phyloP scores from a whole-genome alignment of 2,329 filamentous ascomycete genomes.

The Didymella segeticola region DNA sequence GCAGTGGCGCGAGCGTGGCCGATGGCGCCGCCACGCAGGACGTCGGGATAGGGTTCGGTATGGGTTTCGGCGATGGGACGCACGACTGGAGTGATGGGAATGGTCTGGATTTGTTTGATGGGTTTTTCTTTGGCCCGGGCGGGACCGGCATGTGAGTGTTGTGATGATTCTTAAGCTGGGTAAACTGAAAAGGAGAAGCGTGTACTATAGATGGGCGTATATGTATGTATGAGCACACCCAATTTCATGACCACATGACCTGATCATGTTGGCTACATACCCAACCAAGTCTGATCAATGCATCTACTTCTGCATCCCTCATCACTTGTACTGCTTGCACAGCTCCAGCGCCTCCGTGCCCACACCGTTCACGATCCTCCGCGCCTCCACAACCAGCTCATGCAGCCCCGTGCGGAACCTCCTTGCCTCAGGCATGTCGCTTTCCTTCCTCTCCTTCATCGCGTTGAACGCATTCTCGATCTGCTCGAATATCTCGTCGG shows the following conservation, averaged over 20 bases:
- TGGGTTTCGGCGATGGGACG: conserved; percentile 54
- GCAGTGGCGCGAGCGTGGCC: conserved; percentile 15
- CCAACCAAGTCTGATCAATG: no score
- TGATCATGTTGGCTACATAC: no score
- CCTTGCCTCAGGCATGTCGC: conserved; percentile 8
- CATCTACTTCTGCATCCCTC: background rate
- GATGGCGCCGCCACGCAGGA: conserved; percentile 63
- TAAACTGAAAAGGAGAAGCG: no score
- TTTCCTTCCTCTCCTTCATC: conserved; percentile 12
- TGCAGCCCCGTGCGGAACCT: conserved; percentile 7
- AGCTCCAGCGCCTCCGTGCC: background rate
- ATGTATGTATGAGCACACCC: background rate
- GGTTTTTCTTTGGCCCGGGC: conserved; percentile 56
- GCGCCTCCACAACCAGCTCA: conserved; percentile 1
- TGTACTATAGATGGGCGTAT: conserved; percentile 1
- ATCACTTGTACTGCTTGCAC: background rate
- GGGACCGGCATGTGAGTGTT: conserved; percentile 26
- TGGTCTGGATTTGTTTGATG: conserved; percentile 65
- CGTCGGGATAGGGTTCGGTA: conserved; percentile 66
- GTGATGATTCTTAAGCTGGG: no score
- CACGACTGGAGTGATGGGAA: conserved; percentile 63
- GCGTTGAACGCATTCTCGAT: conserved; percentile 10
- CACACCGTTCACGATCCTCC: background rate
- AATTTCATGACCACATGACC: background rate
- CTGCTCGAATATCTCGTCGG: conserved; percentile 6